These are phyloP conservation scores for Boletus insuetus DNA, from an alignment of 768 basidiomycete species.

Conservation along the genomic window DNA sequence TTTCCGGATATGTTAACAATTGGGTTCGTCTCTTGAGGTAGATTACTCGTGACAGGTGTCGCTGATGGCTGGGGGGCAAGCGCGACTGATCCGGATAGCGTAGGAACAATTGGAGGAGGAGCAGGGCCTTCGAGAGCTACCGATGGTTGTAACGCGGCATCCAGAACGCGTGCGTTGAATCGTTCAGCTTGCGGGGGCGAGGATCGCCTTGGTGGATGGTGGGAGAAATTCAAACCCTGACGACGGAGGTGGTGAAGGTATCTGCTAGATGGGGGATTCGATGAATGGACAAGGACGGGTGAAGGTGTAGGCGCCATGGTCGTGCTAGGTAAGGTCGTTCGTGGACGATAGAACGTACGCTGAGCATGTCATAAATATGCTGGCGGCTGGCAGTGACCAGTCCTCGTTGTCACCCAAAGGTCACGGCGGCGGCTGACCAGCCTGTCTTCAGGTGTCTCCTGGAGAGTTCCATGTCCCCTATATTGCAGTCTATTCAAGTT, in stretches of 20 bases:
- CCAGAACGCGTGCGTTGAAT: conserved; percentile 6
- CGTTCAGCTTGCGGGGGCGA: neutral
- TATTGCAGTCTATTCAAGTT: neutral
- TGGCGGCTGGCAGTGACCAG: conserved; percentile 23
- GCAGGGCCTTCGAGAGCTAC: conserved; percentile 1
- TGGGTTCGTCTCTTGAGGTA: conserved; percentile 3
- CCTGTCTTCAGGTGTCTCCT: neutral
- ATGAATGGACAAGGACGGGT: neutral
- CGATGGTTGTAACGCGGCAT: conserved; percentile 7
- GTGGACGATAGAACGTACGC: neutral
- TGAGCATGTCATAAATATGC: conserved; percentile 23
- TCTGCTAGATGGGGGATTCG: conserved; percentile 4
- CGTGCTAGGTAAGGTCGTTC: neutral
- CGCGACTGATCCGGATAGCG: conserved; percentile 3
- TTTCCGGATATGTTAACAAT: conserved; percentile 16
- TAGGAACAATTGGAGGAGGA: neutral
- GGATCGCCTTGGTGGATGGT: neutral
- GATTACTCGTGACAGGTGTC: neutral
- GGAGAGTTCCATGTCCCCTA: neutral
- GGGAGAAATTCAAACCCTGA: conserved; percentile 7
- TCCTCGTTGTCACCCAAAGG: conserved; percentile 14
- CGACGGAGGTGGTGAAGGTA: conserved; percentile 15
- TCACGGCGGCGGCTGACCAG: conserved; percentile 20
- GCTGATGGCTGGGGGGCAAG: conserved; percentile 7
- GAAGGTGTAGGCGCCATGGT: conserved; percentile 24